Conservation (phyloP, 768 basidiomycete genomes). For the Boletus tylopilopsis region DNA sequence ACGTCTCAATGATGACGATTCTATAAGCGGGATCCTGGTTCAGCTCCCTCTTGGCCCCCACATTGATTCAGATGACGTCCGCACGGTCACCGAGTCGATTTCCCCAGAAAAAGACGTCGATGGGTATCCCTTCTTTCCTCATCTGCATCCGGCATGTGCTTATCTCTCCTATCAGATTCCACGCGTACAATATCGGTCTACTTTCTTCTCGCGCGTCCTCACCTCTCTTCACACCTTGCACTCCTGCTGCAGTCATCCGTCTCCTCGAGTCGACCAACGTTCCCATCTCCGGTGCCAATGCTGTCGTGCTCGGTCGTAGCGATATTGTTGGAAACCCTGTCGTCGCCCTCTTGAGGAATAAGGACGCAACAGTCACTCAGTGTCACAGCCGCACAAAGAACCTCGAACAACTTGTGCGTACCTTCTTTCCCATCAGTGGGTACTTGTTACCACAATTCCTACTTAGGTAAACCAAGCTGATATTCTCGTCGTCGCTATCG, state of each 20-base stretch:
- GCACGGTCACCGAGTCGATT: constrained; percentile 90
- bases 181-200: constrained; percentile 97
- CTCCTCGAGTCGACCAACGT: constrained; percentile 87
- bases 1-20: constrained; percentile 77
- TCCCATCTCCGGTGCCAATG: constrained; percentile 69
- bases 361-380: constrained; percentile 95
- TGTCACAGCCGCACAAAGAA: constrained; percentile 91
- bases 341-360: constrained; percentile 81
- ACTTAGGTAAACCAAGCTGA: constrained; percentile 79
- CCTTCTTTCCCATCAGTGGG: constrained; percentile 2
- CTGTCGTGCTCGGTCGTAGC: constrained; percentile 93
- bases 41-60: constrained; percentile 91
- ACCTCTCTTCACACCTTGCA: constrained; percentile 93
- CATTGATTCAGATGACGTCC: constrained; percentile 77
- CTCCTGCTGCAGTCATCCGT: constrained; percentile 88
- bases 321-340: constrained; percentile 99
- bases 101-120: constrained; percentile 96
- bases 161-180: constrained; percentile 58
- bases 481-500: constrained; percentile 95
- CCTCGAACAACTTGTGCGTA: constrained; percentile 69
- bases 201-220: constrained; percentile 85
- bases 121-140: constrained; percentile 52
- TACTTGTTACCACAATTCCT: constrained; percentile 1
- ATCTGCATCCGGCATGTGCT: constrained; percentile 2
- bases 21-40: constrained; percentile 86